Base-by-base conservation (phyloP, 306 rosid genomes). In the Pterocarpus santalinus region DNA sequence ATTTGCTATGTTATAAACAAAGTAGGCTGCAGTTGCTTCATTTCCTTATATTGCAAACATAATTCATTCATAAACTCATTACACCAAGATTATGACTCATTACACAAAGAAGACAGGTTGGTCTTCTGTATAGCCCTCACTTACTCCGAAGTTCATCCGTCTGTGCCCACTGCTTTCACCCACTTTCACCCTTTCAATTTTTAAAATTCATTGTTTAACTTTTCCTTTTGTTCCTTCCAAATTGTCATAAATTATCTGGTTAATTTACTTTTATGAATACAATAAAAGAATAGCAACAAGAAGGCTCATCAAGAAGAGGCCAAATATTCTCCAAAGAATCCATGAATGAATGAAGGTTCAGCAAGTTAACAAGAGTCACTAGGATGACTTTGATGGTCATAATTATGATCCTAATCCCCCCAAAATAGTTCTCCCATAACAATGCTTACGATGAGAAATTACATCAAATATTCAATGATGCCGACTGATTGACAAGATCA, bases 401-500 rank as follows among this genome's bases (percentile, higher is more conserved):
- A 22, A 46, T 36, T 11, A 38, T 38, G 0, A 6, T 38, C 55
- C 16, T 7, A 12, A 46, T 43, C 73, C 7, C 28, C 73, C 32
- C 16, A 5, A 2, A 68, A 46, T 17, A 46, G 8, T 3, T 38
- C 5, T 38, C 41, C 39, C 57, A 22, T 46, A 13, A 46, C 57
- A 28, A 46, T 30, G 38, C 22, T 28, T 38, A 44, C 5, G 2
- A 1, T 0, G 41, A 38, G 41, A 1, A 38, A 38, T 38, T 4
- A 38, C 41, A 5, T 38, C 28, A 22, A 22, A 22, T 22, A 1
- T 22, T 38, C 7, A 38, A 38, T 6, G 7, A 38, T 4, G 41
- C 41, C 0, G 41, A 38, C 6, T 4, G 7, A 38, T 69, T 61
- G 91, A 51, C 72, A 86, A 93, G 99, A 90, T 93, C 99, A 58